Evolutionary conservation across 2,329 filamentous ascomycete species (phyloP).

Genomic region (Aschersonia sp.): DNA sequence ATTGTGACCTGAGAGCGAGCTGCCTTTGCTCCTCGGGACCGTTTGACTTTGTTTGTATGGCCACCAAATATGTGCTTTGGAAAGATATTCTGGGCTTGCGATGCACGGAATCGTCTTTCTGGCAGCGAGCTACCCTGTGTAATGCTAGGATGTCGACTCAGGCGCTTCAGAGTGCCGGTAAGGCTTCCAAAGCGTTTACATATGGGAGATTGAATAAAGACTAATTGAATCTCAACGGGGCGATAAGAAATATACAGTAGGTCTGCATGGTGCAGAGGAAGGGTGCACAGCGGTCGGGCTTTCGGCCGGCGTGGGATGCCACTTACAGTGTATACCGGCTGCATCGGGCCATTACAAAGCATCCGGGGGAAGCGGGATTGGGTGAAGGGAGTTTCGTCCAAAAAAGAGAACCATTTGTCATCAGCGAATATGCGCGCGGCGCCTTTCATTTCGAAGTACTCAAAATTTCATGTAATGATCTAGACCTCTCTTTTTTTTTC

Average conservation of each 20-base stretch:
- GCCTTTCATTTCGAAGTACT: background rate
- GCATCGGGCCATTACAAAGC: background rate
- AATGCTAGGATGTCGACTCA: no score
- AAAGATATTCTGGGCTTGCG: no score
- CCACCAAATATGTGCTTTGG: background rate
- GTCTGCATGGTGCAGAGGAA: background rate
- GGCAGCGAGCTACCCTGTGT: no score
- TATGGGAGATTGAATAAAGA: no score
- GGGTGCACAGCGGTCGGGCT: background rate
- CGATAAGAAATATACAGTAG: no score
- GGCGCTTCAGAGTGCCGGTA: no score
- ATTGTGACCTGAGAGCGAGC: slow-evolving; percentile 24
- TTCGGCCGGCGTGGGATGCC: background rate
- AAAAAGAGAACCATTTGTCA: background rate
- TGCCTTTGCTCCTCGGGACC: background rate
- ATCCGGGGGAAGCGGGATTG: background rate
- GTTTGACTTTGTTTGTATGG: background rate
- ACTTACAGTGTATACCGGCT: no score
- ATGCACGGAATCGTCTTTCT: no score
- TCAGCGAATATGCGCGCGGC: background rate
- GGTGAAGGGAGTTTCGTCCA: background rate
- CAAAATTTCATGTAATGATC: no score
- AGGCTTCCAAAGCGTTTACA: no score
- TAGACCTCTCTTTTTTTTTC: no score
- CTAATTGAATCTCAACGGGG: no score